Evolutionary conservation across 352 stramenopile genomes (phyloP).

Genomic region (Phytophthora agathidicida): DNA sequence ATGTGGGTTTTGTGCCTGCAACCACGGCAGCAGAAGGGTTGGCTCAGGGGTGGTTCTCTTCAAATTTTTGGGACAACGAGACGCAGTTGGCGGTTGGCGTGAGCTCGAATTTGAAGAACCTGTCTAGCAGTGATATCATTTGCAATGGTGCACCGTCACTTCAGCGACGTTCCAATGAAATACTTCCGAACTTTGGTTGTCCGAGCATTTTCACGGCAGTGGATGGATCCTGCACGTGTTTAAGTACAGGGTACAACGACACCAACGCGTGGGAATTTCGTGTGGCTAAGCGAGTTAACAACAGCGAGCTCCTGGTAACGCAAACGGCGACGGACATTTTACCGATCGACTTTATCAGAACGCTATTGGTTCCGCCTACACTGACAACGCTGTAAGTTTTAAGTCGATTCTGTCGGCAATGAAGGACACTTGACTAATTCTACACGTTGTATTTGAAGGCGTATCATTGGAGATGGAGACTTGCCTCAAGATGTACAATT

Average conservation of each 20-base stretch:
- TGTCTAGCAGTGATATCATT: conserved; percentile 32
- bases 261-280: conserved; percentile 33
- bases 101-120: conserved; percentile 24
- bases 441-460: conserved; percentile 11
- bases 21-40: conserved; percentile 29
- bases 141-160: conserved; percentile 35
- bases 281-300: conserved; percentile 6
- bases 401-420: background rate
- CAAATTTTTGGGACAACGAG: conserved; percentile 35
- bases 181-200: conserved; percentile 34
- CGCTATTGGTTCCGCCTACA: conserved; percentile 31
- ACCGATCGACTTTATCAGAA: conserved; percentile 32
- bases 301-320: conserved; percentile 20
- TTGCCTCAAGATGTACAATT: conserved; percentile 35
- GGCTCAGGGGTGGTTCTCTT: conserved; percentile 38
- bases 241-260: conserved; percentile 20
- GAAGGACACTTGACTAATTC: background rate
- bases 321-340: conserved; percentile 25
- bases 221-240: conserved; percentile 35
- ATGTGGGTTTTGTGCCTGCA: conserved; percentile 21
- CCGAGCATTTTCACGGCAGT: conserved; percentile 40
- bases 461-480: conserved; percentile 30
- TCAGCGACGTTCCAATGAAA: conserved; percentile 21
- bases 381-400: conserved; percentile 34
- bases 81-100: conserved; percentile 41